These are phyloP conservation scores for Suillus clintonianus DNA, from an alignment of 768 basidiomycete genomes.

Conservation along the genomic window DNA sequence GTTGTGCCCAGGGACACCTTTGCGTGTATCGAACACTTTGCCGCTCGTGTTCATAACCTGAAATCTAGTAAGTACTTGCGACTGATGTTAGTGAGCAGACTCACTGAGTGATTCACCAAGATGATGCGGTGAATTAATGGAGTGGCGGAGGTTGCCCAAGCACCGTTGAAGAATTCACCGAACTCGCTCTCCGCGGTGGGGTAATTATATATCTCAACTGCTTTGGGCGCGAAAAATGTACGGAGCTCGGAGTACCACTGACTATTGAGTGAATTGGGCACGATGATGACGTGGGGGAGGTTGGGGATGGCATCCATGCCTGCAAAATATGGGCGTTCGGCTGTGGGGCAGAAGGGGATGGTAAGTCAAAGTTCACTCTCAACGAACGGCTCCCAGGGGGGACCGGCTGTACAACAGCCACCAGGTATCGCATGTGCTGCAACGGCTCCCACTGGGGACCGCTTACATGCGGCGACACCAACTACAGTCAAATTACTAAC, in stretches of 20 bases:
- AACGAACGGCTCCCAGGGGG: background rate
- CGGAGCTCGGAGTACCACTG: background rate
- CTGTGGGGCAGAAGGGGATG: background rate
- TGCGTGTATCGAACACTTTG: background rate
- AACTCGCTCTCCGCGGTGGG: background rate
- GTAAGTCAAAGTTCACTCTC: background rate
- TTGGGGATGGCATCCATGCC: background rate
- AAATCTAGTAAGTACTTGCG: background rate
- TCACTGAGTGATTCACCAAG: background rate
- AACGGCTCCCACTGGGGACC: too few species aligned
- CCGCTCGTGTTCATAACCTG: background rate
- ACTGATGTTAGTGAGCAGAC: background rate
- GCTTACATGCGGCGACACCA: too few species aligned
- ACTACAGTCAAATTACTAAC: too few species aligned
- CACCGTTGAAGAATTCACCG: background rate
- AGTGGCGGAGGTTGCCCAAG: background rate
- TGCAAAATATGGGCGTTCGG: background rate
- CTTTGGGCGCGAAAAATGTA: background rate
- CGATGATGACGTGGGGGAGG: constrained; percentile 1
- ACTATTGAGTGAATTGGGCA: background rate
- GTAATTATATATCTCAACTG: background rate
- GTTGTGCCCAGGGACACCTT: background rate
- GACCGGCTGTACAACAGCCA: background rate
- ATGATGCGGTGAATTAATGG: background rate
- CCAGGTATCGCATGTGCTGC: too few species aligned